A percentile compares a stretch with the other conserved stretches of the same genome.
These are phyloP conservation scores for Rhodotorula sp. DNA, from an alignment of 1,284 basidiomycete genomes.

Conservation along the genomic window DNA sequence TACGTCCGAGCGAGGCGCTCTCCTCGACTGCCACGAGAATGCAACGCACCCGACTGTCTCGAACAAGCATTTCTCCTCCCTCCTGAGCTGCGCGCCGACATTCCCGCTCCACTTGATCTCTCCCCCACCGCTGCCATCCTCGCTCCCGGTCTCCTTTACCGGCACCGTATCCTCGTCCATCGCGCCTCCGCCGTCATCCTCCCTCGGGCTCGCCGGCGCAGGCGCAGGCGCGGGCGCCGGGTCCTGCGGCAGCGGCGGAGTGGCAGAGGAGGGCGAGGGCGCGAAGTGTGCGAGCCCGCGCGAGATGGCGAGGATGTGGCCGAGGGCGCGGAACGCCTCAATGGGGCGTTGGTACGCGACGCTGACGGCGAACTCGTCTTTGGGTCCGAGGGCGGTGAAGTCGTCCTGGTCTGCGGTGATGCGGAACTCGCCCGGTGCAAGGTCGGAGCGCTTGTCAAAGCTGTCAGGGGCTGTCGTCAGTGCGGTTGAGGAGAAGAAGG, in stretches of 20 bases:
- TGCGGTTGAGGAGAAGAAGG: background rate
- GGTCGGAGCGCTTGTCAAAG: slow-evolving; percentile 19
- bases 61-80: slow-evolving; percentile 41
- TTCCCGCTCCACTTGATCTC: slow-evolving; percentile 36
- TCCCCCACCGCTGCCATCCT: background rate
- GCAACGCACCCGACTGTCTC: slow-evolving; percentile 38
- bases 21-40: too few relatives aligned
- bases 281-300: slow-evolving; percentile 35
- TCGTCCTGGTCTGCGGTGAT: slow-evolving; percentile 36
- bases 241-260: background rate
- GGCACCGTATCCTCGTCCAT: background rate
- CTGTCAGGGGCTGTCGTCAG: background rate
- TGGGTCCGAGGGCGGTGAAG: slow-evolving; percentile 21
- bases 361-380: slow-evolving; percentile 15
- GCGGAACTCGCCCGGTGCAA: slow-evolving; percentile 6
- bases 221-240: slow-evolving; percentile 2
- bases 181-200: slow-evolving; percentile 7
- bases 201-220: slow-evolving; percentile 4
- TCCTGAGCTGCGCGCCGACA: slow-evolving; percentile 29
- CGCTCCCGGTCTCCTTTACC: too few relatives aligned
- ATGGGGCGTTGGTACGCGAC: slow-evolving; percentile 36
- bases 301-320: slow-evolving; percentile 41
- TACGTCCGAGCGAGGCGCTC: slow-evolving; percentile 52
- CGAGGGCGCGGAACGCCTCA: slow-evolving; percentile 42
- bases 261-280: background rate